Evolutionary conservation across 164 flowering plant species (phyloP), one percentile per base, ranked within the genome.

Genomic region (Echeveria elegans): DNA sequence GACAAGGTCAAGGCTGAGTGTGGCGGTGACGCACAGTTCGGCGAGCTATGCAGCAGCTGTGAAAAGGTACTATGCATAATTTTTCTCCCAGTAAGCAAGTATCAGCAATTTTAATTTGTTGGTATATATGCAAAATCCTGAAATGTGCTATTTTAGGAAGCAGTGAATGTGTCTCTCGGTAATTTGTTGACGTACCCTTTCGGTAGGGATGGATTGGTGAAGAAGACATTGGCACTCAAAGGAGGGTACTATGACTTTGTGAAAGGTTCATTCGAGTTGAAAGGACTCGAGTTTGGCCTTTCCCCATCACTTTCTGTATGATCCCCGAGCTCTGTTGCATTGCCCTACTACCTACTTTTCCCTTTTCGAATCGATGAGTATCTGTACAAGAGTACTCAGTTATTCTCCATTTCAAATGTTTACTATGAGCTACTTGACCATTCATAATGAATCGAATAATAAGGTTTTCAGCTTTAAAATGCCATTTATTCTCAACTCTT

Each of bases 161-260:
- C 99, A 0, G 99, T 94, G 78, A 89, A 91, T 68, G 86, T 83
- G 4, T 91, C 97, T 2, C 83, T 94, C 34, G 84, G 80, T 52
- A 88, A 94, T 79, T 71, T 91, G 74, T 77, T 91, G 26, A 82
- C 86, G 0, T 94, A 94, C 53, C 99, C 99, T 45, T 94, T 91
- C 70, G 99, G 91, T 48, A 88, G 86, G 79, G 87, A 89, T 1
- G 96, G 92, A 0, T 66, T 91, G 78, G 77, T 79, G 79, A 88
- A 91, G 28, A 84, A 82, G 64, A 94, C 88, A 1, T 77, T 94
- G 9, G 80, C 85, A n/a, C 58, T 94, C 63, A 85, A 91, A 78
- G 99, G 99, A 1, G 99, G 88, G 0, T 76, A 91, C 82, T 91
- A 91, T 43, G 92, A 94, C 68, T 94, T 94, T 63, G 79, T 88